Conservation (phyloP, 2,329 filamentous ascomycete species). For the Fusarium sp. region DNA sequence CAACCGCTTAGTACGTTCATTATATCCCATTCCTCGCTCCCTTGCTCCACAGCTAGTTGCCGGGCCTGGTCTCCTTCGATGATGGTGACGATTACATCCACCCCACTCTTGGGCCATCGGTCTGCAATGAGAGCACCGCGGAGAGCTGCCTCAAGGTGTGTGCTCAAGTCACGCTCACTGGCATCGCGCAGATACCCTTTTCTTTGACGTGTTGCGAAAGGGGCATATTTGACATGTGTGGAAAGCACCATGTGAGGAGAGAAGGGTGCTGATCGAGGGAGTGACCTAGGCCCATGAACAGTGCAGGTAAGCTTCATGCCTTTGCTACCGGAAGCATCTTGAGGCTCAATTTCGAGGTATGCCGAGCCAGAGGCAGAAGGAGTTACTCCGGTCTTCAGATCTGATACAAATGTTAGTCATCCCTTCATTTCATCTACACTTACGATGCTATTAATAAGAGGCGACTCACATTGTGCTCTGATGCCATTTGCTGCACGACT, state of each 20-base stretch:
- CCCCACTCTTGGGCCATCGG: slow-evolving; percentile 96
- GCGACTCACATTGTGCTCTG: slow-evolving; percentile 81
- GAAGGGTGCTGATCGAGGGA: slow-evolving; percentile 90
- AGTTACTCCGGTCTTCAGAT: slow-evolving; percentile 89
- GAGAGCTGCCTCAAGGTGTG: slow-evolving; percentile 90
- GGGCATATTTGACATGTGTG: slow-evolving; percentile 95
- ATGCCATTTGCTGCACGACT: slow-evolving; percentile 73
- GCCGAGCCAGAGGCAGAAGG: slow-evolving; percentile 94
- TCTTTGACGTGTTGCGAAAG: slow-evolving; percentile 85
- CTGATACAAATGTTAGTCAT: slow-evolving; percentile 55
- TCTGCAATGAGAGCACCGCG: slow-evolving; percentile 91
- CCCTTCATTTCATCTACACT: neutral
- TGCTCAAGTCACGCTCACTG: slow-evolving; percentile 86
- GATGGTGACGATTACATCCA: slow-evolving; percentile 94
- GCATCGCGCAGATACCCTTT: slow-evolving; percentile 87
- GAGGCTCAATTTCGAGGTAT: slow-evolving; percentile 75
- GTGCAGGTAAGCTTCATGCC: slow-evolving; percentile 92
- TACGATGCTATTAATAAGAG: neutral
- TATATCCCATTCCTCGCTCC: slow-evolving; percentile 78
- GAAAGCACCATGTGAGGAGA: slow-evolving; percentile 91
- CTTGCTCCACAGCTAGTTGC: slow-evolving; percentile 57
- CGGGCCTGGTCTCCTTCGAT: slow-evolving; percentile 90
- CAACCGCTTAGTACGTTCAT: slow-evolving; percentile 93
- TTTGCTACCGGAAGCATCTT: slow-evolving; percentile 59
- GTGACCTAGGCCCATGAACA: slow-evolving; percentile 89